These are phyloP conservation scores for Termitomyces sp. DNA, from an alignment of 768 basidiomycete genomes.

Conservation along the genomic window DNA sequence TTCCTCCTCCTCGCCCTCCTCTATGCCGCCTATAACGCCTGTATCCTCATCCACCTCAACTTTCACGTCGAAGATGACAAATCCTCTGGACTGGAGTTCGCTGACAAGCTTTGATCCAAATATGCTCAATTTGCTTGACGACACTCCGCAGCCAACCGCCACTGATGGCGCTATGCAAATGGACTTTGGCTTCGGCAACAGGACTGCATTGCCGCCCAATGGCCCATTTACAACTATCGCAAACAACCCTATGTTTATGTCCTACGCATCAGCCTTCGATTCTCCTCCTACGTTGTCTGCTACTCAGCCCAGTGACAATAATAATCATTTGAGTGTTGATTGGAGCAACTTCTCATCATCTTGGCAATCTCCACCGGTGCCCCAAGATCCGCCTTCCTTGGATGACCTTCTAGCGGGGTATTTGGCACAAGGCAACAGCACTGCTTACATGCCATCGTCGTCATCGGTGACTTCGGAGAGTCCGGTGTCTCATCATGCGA, in stretches of 20 bases:
- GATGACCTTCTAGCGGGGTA: constrained; percentile 48
- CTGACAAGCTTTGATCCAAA: constrained; percentile 70
- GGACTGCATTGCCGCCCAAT: constrained; percentile 42
- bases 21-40: constrained; percentile 17
- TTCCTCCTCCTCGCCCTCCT: constrained; percentile 17
- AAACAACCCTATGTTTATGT: constrained; percentile 82
- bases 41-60: constrained; percentile 24
- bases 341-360: constrained; percentile 44
- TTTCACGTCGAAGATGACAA: constrained; percentile 35
- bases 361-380: constrained; percentile 39
- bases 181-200: constrained; percentile 56
- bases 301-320: constrained; percentile 12
- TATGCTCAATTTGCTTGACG: constrained; percentile 64
- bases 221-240: constrained; percentile 77
- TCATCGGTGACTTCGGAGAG: constrained; percentile 44
- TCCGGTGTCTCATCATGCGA: constrained; percentile 52
- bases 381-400: constrained; percentile 36
- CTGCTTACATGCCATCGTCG: constrained; percentile 28
- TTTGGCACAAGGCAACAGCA: constrained; percentile 29
- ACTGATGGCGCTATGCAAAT: constrained; percentile 59
- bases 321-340: constrained; percentile 45
- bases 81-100: constrained; percentile 63
- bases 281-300: constrained; percentile 28
- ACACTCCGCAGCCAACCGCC: constrained; percentile 51
- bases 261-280: constrained; percentile 66